Conservation (phyloP, 1,284 basidiomycete genomes). For the Microbotryum violaceum region DNA sequence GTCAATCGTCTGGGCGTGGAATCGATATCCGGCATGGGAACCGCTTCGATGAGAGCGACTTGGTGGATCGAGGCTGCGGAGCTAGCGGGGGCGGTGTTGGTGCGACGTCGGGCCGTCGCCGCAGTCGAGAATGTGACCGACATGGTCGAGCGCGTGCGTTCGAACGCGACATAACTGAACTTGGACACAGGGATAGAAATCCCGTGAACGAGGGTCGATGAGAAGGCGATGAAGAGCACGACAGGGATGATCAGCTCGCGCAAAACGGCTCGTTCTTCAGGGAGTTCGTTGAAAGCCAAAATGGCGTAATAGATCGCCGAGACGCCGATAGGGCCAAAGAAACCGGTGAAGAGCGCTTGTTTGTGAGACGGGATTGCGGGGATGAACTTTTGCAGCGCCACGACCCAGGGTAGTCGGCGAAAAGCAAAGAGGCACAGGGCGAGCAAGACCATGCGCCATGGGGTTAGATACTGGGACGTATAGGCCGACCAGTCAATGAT, state of each 20-base stretch:
- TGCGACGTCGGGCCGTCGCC: too few species aligned
- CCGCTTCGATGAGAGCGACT: too few species aligned
- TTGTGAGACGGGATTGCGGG: conserved; percentile 36
- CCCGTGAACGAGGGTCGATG: conserved; percentile 48
- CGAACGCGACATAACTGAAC: conserved; percentile 6
- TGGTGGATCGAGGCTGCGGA: too few species aligned
- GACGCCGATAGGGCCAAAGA: conserved; percentile 45
- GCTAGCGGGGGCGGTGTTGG: too few species aligned
- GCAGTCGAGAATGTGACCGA: background rate
- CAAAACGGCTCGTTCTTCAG: conserved; percentile 43
- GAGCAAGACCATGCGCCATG: conserved; percentile 42
- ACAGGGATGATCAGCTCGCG: conserved; percentile 45
- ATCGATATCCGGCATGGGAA: too few species aligned
- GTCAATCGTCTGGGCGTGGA: too few species aligned
- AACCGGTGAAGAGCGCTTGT: conserved; percentile 41
- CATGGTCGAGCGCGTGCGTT: conserved; percentile 1
- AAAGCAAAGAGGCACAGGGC: conserved; percentile 43
- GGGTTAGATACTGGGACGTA: conserved; percentile 32
- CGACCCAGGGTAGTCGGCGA: conserved; percentile 39
- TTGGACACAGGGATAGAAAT: conserved; percentile 30
- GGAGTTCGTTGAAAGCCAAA: conserved; percentile 45
- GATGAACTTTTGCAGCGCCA: conserved; percentile 35
- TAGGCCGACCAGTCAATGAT: conserved; percentile 40
- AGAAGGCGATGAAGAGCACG: conserved; percentile 49
- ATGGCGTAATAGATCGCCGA: conserved; percentile 45